Evolutionary conservation across 1,284 basidiomycete species (phyloP), one percentile per base, ranked within the genome.

Genomic region (Amylostereum areolatum): DNA sequence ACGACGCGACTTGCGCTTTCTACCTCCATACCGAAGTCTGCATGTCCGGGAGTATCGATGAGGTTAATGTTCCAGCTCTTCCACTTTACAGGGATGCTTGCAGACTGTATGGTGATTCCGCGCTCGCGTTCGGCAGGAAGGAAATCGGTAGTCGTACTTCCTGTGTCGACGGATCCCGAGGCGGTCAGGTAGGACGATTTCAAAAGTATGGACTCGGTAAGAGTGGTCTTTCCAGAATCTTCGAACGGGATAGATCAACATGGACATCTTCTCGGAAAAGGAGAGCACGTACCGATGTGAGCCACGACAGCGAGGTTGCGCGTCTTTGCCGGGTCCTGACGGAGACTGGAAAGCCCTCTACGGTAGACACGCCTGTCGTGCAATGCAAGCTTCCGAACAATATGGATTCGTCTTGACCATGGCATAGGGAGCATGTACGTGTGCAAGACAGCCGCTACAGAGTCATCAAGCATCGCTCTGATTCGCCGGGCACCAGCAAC

Each of bases 1-100:
- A 93, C 83, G 7, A 95, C 87, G 12, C 92, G 80, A 59, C 92
- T 91, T 10, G 92, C 91, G 57, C 91, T 88, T 65, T 94, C 92
- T 8, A 95, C 92, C 60, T 95, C 92, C 86, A 95, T 93, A 2
- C 91, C 92, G 67, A 95, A 95, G 65, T 95, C 92, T 5, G 91
- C 90, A 65, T 95, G 92, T 12, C 92, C 92, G 5, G 92, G 92
- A 4, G 92, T 95, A 61, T 95, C 92, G 45, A 95, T 85, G 35
- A 95, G 76, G 58, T 93, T 93, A 66, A 91, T 89, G 3, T 76
- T 81, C 80, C 86, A 89, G 53, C 80, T 63, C 61, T 84, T 81
- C 92, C 92, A 95, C 63, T 80, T 77, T n/a, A 94, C 87, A 0
- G 92, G 92, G 48, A 95, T 91, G 63, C 90, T 92, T 10, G 92